Evolutionary conservation across 805 yeast species (phyloP).

Genomic region (Metschnikowia gruessii): DNA sequence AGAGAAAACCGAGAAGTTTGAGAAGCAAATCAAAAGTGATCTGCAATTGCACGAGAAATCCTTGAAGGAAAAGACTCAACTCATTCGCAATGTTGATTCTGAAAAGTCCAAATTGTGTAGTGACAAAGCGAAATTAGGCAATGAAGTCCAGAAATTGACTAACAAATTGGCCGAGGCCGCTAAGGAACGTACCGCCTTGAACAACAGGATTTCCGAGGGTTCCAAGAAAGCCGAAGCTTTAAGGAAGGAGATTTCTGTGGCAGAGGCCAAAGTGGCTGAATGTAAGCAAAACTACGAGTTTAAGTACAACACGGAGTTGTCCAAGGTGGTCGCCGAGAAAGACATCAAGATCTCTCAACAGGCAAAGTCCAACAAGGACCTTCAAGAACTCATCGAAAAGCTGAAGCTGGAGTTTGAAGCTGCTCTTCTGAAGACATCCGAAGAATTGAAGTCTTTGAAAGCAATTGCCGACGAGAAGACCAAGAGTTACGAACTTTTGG

Average conservation of each 20-base stretch:
- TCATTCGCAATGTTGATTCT: neutral
- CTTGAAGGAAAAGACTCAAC: neutral
- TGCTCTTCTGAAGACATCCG: conserved; percentile 7
- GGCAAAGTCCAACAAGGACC: neutral
- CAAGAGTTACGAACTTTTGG: conserved; percentile 1
- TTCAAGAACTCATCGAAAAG: conserved; percentile 3
- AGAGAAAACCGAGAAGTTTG: conserved; percentile 5
- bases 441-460: conserved; percentile 4
- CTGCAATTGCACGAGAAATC: conserved; percentile 2
- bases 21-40: conserved; percentile 3
- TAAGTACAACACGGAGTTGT: conserved; percentile 27
- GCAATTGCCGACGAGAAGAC: conserved; percentile 5
- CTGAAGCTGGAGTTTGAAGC: conserved; percentile 8
- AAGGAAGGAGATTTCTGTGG: conserved; percentile 2
- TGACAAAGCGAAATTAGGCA: conserved; percentile 3
- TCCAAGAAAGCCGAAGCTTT: conserved; percentile 4
- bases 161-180: conserved; percentile 2
- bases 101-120: conserved; percentile 5
- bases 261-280: conserved; percentile 11
- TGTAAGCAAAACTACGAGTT: conserved; percentile 20
- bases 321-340: conserved; percentile 22
- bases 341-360: conserved; percentile 16
- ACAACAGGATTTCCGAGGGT: conserved; percentile 1
- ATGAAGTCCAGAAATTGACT: conserved; percentile 2
- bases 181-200: conserved; percentile 2